Base-by-base conservation (phyloP, 140 eudicot species). In the Anethum foeniculum region DNA sequence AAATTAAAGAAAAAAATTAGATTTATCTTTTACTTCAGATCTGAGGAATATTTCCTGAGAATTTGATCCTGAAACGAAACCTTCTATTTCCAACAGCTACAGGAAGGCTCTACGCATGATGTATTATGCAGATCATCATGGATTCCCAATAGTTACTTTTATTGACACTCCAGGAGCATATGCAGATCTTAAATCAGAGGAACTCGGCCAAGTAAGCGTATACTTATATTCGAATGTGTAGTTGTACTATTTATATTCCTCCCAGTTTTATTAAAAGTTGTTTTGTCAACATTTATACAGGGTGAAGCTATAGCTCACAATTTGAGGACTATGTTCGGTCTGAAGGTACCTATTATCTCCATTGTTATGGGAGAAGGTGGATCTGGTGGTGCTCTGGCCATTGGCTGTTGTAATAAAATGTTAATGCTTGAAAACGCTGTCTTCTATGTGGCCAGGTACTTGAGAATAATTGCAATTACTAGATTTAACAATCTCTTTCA, bases 281-380 rank as follows among this genome's bases (percentile, higher is more conserved):
- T 5, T 44, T 74, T 44, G 0, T 23, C 30, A n/a, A 73, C 28
- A 11, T 34, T 19, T 71, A 36, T 36, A 72, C 49, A 72, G 49
- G 77, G 77, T 23, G 77, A 72, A 72, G 49, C 49, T 72, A 36
- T 72, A 7, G 77, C 49, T 72, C 49, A 72, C 58, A 92, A 94
- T 85, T 87, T 94, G 82, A 90, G 96, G 88, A 86, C 91, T 43
- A 94, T 94, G 98, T 94, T 92, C 71, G 98, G 98, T 68, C 86
- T 94, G 80, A 89, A 94, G 84, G 98, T 94, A 47, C 98, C 98
- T 25, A 87, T 94, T 27, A 46, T 94, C 39, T 92, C 98, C 49
- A 90, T 94, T 80, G 97, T 94, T 64, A 92, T 94, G 1, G 98
- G 98, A 79, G 98, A 94, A 92, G 98, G 97, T 75, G 97, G 98